phyloP scores from a whole-genome alignment of 2,329 filamentous ascomycete genomes.

The Leptographium galeiforme region DNA sequence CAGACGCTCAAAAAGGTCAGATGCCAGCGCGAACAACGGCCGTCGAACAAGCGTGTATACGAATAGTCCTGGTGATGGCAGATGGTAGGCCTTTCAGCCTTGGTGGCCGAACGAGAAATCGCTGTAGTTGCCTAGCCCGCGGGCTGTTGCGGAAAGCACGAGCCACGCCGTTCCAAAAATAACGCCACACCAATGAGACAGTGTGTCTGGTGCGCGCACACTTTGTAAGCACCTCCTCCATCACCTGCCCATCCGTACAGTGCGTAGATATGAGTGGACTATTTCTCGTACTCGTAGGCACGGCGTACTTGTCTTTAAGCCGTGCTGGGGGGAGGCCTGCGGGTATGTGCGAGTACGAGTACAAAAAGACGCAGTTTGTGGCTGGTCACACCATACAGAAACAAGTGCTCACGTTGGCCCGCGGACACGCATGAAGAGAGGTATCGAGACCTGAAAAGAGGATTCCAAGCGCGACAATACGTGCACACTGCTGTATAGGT shows the following conservation, averaged over 20 bases:
- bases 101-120: background rate
- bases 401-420: too few relatives aligned
- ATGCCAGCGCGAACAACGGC: background rate
- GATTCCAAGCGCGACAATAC: too few relatives aligned
- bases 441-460: too few relatives aligned
- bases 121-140: slow-evolving; percentile 15
- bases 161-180: slow-evolving; percentile 3
- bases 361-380: too few relatives aligned
- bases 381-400: too few relatives aligned
- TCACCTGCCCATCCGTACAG: background rate
- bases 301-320: too few relatives aligned
- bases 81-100: background rate
- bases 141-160: slow-evolving; percentile 4
- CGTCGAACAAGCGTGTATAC: background rate
- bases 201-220: background rate
- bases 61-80: background rate
- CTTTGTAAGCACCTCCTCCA: background rate
- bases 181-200: slow-evolving; percentile 2
- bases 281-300: too few relatives aligned
- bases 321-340: background rate
- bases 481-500: too few relatives aligned
- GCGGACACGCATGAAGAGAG: too few relatives aligned
- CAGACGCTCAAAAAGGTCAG: too few relatives aligned
- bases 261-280: too few relatives aligned
- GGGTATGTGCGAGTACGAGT: background rate